Base-by-base conservation (phyloP, 2,329 filamentous ascomycete species). In the Curvularia sp. region DNA sequence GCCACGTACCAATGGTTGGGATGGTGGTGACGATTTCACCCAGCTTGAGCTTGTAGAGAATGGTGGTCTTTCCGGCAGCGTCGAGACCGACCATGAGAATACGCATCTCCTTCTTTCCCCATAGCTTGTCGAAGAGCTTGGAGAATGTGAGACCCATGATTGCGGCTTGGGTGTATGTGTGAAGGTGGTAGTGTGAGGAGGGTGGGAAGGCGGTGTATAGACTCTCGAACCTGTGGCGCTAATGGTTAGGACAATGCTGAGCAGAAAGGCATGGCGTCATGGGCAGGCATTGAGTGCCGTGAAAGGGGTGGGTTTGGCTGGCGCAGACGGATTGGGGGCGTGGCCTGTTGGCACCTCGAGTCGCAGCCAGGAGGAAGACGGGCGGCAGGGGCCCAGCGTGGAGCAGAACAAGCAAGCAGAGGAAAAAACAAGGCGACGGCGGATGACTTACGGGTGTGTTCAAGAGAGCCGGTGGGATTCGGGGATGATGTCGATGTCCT, bases 81-180 rank as follows among this genome's bases (percentile, higher is more conserved):
- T 99, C 95, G 72, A 98, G 88, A 72, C 95, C 95, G 71, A 99
- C 86, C 95, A 99, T 99, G 77, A 98, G 84, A 78, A 99, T 89
- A 75, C 94, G 91, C 93, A 98, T 97, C 84, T 98, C 94, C 85
- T 97, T 97, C 69, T 94, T 96, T 81, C 94, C 94, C 84, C 97
- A 98, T 84, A 98, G 92, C 88, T 96, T 97, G 81, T 92, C 91
- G 89, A 97, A 93, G 83, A 97, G 89, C 84, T 96, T 97, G 73
- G 92, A 96, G 79, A 97, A 85, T 81, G 92, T 90, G 75, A 90
- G 91, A 82, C 94, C 94, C 94, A 98, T 98, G 69, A 78, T 89
- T 84, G 86, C 85, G 85, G 81, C 9, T 38, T 38, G 35, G 79
- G 76, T 67, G 62, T 66, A 54, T 61, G 61, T 64, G 64, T 64